A percentile compares a stretch with the other conserved stretches of the same genome.
Conservation (phyloP, 306 rosid species). For the Luffa acutangula region DNA sequence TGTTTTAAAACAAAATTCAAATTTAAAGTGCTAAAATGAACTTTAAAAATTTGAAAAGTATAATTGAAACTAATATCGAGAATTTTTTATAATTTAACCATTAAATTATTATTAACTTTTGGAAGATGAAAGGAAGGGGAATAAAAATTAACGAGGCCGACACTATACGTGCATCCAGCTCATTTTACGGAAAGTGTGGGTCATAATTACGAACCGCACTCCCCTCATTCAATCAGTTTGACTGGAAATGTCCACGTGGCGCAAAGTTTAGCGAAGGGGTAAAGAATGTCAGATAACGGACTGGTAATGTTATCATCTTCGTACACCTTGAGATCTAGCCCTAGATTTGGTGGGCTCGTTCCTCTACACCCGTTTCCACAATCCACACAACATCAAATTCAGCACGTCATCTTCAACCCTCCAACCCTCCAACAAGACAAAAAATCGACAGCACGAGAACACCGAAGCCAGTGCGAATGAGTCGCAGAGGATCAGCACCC, state of each 20-base stretch:
- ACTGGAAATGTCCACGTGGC: background rate
- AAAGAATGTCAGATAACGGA: background rate
- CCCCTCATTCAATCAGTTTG: background rate
- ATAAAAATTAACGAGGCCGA: background rate
- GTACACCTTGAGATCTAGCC: conserved; percentile 20
- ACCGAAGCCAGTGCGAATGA: background rate
- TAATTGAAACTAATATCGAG: too few relatives aligned
- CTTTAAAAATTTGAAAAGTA: too few relatives aligned
- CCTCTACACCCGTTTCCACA: background rate
- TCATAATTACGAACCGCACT: background rate
- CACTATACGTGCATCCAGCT: conserved; percentile 12
- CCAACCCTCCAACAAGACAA: background rate
- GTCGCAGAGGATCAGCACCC: background rate
- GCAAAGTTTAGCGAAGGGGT: background rate
- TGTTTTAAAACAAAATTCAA: too few relatives aligned
- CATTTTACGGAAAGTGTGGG: conserved; percentile 5
- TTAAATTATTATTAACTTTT: background rate
- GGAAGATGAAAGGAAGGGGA: background rate
- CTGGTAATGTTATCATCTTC: background rate
- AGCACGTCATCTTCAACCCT: background rate
- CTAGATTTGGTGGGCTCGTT: conserved; percentile 11
- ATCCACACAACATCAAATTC: too few relatives aligned
- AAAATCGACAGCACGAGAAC: background rate
- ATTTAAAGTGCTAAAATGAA: too few relatives aligned
- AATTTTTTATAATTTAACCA: too few relatives aligned